These are phyloP conservation scores for Tulasnella sp. DNA, from an alignment of 768 basidiomycete species.

Conservation along the genomic window DNA sequence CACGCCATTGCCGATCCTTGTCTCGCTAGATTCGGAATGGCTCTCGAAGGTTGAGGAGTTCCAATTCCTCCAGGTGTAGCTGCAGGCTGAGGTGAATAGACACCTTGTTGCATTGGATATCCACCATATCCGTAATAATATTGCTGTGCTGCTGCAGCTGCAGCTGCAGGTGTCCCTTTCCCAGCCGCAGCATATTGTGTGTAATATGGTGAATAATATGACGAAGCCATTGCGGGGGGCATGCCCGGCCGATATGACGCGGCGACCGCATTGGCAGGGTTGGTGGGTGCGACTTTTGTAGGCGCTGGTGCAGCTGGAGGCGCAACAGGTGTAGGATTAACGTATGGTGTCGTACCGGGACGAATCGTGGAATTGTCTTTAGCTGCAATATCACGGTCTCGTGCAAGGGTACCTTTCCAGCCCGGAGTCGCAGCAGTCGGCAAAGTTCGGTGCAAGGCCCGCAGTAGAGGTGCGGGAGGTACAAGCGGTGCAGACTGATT, in stretches of 20 bases:
- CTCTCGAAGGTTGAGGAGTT: background rate
- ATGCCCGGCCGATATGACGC: background rate
- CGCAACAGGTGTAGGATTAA: constrained; percentile 10
- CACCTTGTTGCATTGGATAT: background rate
- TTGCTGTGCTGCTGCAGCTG: background rate
- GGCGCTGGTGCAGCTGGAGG: background rate
- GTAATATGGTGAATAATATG: background rate
- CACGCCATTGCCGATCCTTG: constrained; percentile 1
- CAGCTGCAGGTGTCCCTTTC: background rate
- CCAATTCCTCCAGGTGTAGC: background rate
- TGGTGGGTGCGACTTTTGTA: background rate
- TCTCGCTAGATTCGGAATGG: constrained; percentile 13
- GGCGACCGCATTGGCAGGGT: background rate
- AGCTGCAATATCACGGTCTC: constrained; percentile 12
- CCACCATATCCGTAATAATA: background rate
- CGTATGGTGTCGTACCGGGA: background rate
- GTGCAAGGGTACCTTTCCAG: constrained; percentile 16
- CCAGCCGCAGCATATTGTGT: background rate
- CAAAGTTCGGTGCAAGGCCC: constrained; percentile 49
- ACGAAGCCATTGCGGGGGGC: background rate
- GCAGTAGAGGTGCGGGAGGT: constrained; percentile 53
- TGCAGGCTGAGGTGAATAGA: background rate
- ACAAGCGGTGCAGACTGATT: constrained; percentile 34
- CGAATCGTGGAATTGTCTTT: constrained; percentile 17
- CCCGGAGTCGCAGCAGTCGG: constrained; percentile 12